Base-by-base conservation (phyloP, 2,329 filamentous ascomycete species). In the Arthroderma uncinatum region DNA sequence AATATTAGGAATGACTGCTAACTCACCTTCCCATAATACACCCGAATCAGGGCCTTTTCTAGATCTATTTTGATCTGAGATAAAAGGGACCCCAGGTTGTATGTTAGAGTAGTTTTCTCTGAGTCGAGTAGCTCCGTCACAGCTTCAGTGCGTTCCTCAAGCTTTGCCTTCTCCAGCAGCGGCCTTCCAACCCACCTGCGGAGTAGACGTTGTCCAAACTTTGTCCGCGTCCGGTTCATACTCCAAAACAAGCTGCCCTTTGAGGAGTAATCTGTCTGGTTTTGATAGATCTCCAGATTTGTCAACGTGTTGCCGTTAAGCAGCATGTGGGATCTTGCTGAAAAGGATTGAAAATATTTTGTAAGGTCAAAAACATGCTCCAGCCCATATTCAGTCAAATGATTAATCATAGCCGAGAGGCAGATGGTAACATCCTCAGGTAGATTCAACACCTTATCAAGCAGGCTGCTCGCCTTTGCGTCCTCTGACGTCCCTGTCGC, bases 331-430 rank as follows among this genome's bases (percentile, higher is more conserved):
- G 92, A 91, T 37, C 91, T 80, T 6, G 91, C 89, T 64, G 88
- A 95, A 73, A 98, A 98, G 1, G 90, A 89, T 64, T 95, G 86
- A 67, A 98, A 98, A 73, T 97, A 95, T 65, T 95, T 95, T 1
- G 93, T 97, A 44, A 98, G 75, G 66, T 95, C 87, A 64, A 98
- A 95, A 55, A 98, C 89, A 74, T 97, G 90, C 70, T 97, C 87
- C 19, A 98, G 78, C 0, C 90, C 90, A 68, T 96, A 98, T 62
- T 95, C 91, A 16, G 83, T 85, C 64, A 98, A 77, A 66, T 98
- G 91, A 1, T 81, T 88, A 64, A 98, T 97, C 91, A 98, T 96
- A 9, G 91, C 87, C 2, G 93, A 96, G 12, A 98, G 79, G 71
- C 93, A 98, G 40, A 95, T 84, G 0, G 87, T 95, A 37, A 95